A percentile compares a stretch with the other conserved stretches of the same genome.
Evolutionary conservation across 176 grass and related monocot genomes (phyloP).

Genomic region (Hsuehochloa calcarea): DNA sequence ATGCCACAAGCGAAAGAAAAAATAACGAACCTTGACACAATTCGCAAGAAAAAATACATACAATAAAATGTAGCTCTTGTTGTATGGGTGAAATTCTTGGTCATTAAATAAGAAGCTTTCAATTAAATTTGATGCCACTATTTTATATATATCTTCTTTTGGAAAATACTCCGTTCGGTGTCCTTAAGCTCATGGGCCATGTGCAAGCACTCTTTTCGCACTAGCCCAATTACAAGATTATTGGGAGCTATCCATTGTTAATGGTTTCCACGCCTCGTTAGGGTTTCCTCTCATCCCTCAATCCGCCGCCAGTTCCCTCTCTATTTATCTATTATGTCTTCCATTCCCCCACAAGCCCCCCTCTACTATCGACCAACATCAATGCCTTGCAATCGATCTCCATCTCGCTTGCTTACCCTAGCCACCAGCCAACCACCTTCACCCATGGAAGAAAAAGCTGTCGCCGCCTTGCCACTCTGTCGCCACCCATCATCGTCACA

Average conservation of each 20-base stretch:
- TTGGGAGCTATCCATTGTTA: background rate
- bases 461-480: background rate
- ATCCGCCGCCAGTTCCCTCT: background rate
- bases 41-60: no score
- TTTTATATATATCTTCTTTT: background rate
- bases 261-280: background rate
- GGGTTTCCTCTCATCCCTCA: background rate
- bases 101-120: no score
- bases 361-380: background rate
- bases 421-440: background rate
- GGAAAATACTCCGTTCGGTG: background rate
- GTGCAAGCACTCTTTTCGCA: background rate
- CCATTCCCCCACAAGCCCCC: background rate
- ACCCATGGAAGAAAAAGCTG: background rate
- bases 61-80: no score
- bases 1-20: no score
- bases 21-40: no score
- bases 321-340: background rate
- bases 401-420: background rate
- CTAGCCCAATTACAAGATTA: background rate
- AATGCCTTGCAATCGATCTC: background rate
- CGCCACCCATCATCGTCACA: background rate
- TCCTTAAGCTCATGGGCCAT: background rate
- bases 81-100: no score
- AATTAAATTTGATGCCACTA: no score